Percentiles rank a stretch among this genome's conserved stretches.
Evolutionary conservation across 169 alveolate species (phyloP).

Genomic region (Amoebophrya sp.): DNA sequence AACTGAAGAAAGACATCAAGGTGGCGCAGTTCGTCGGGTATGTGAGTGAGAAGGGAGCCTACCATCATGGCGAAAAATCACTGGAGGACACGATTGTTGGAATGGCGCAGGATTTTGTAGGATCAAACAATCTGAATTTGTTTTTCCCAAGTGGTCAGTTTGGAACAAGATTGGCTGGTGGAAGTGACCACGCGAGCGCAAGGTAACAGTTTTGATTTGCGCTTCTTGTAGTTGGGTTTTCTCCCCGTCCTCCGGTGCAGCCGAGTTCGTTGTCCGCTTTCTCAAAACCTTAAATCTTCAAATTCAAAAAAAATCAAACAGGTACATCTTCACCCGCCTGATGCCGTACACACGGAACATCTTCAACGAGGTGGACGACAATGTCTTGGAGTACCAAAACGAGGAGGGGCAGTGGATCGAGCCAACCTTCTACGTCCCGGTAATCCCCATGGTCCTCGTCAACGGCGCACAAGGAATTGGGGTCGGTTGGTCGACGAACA

Average conservation of each 20-base stretch:
- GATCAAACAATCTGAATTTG: conserved; percentile 76
- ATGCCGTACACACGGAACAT: conserved; percentile 67
- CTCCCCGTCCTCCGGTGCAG: too few species aligned
- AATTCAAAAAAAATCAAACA: too few species aligned
- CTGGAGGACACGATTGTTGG: conserved; percentile 90
- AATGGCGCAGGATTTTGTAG: conserved; percentile 98
- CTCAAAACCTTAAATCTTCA: too few species aligned
- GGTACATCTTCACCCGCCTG: conserved; percentile 80
- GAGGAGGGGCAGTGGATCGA: conserved; percentile 98
- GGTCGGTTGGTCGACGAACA: conserved; percentile 82
- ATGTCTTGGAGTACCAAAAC: conserved; percentile 52
- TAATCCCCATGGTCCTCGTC: conserved; percentile 94
- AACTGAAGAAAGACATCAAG: conserved; percentile 86
- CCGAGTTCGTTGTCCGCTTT: too few species aligned
- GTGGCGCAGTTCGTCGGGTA: conserved; percentile 89
- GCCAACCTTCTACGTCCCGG: conserved; percentile 96
- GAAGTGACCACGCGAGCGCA: conserved; percentile 1
- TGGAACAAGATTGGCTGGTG: conserved; percentile 73
- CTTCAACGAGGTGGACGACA: conserved; percentile 70
- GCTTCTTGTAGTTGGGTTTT: too few species aligned
- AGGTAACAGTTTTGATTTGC: background rate
- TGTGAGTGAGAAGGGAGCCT: conserved; percentile 95
- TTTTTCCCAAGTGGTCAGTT: conserved; percentile 95
- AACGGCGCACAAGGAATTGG: conserved; percentile 99
- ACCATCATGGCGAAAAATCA: conserved; percentile 99